Evolutionary conservation across 2,329 filamentous ascomycete species (phyloP).

Genomic region (Septoria petroselini): DNA sequence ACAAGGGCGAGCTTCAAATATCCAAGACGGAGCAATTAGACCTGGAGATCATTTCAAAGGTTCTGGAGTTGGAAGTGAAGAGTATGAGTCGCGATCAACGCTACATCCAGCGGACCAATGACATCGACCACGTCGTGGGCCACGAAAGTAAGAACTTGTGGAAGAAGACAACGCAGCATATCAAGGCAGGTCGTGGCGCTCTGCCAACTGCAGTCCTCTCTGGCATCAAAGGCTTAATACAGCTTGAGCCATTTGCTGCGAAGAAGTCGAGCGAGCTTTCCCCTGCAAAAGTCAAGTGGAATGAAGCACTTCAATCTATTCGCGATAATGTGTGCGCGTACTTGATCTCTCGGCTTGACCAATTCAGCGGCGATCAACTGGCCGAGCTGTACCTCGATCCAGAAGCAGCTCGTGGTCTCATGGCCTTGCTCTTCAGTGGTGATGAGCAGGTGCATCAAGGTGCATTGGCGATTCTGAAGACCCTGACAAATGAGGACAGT

Average conservation of each 20-base stretch:
- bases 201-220: slow-evolving; percentile 72
- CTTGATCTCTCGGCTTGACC: slow-evolving; percentile 74
- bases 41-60: slow-evolving; percentile 63
- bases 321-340: slow-evolving; percentile 64
- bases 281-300: slow-evolving; percentile 69
- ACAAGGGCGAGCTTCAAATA: slow-evolving; percentile 32
- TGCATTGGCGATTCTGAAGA: slow-evolving; percentile 77
- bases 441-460: slow-evolving; percentile 76
- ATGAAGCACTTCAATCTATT: slow-evolving; percentile 63
- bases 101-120: slow-evolving; percentile 58
- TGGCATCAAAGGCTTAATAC: slow-evolving; percentile 67
- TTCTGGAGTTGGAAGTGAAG: slow-evolving; percentile 68
- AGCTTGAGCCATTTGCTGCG: slow-evolving; percentile 66
- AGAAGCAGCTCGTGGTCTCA: slow-evolving; percentile 67
- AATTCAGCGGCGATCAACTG: slow-evolving; percentile 69
- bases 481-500: slow-evolving; percentile 67
- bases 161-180: slow-evolving; percentile 68
- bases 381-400: slow-evolving; percentile 65
- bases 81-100: slow-evolving; percentile 67
- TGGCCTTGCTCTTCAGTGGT: slow-evolving; percentile 77
- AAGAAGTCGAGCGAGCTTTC: slow-evolving; percentile 42
- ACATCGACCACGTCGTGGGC: slow-evolving; percentile 64
- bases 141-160: slow-evolving; percentile 74
- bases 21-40: slow-evolving; percentile 47
- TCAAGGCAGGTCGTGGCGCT: slow-evolving; percentile 64